These are phyloP conservation scores for Trichoderma reesei DNA, from an alignment of 495 filamentous ascomycete species.

Conservation along the genomic window DNA sequence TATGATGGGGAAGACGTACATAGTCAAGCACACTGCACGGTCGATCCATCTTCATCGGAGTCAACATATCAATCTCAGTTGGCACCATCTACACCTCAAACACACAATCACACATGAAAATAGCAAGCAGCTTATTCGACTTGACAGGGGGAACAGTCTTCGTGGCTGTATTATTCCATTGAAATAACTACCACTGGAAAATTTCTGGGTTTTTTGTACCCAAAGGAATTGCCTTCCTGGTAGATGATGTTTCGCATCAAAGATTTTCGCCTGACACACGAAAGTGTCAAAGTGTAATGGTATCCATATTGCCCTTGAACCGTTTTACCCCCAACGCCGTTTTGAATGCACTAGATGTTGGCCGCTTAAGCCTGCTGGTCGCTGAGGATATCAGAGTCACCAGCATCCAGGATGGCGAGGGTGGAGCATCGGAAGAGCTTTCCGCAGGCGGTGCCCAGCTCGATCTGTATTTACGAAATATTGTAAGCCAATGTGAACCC, in stretches of 20 bases:
- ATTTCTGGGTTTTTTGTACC: background rate
- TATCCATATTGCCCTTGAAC: slow-evolving; percentile 7
- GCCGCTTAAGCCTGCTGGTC: slow-evolving; percentile 48
- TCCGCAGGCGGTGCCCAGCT: slow-evolving; percentile 80
- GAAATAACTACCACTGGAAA: slow-evolving; percentile 8
- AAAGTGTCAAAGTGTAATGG: slow-evolving; percentile 8
- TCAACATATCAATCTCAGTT: too few species aligned
- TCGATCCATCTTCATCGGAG: too few species aligned
- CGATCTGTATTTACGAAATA: slow-evolving; percentile 58
- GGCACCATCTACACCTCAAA: too few species aligned
- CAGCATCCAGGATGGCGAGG: slow-evolving; percentile 91
- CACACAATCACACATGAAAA: background rate
- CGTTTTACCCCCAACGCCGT: slow-evolving; percentile 32
- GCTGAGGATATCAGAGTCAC: slow-evolving; percentile 94
- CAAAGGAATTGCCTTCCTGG: background rate
- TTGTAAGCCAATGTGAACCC: slow-evolving; percentile 56
- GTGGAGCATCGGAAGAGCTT: slow-evolving; percentile 86
- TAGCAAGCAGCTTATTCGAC: background rate
- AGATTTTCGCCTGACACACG: slow-evolving; percentile 1
- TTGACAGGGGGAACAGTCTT: slow-evolving; percentile 8
- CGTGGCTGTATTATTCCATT: slow-evolving; percentile 10
- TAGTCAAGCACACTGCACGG: too few species aligned
- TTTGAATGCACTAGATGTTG: slow-evolving; percentile 14
- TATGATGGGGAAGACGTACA: too few species aligned
- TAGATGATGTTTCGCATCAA: slow-evolving; percentile 7